Evolutionary conservation across 1,139 yeast genomes (phyloP), one percentile per base, ranked within the genome.

Genomic region (Suhomyces atakaporum): DNA sequence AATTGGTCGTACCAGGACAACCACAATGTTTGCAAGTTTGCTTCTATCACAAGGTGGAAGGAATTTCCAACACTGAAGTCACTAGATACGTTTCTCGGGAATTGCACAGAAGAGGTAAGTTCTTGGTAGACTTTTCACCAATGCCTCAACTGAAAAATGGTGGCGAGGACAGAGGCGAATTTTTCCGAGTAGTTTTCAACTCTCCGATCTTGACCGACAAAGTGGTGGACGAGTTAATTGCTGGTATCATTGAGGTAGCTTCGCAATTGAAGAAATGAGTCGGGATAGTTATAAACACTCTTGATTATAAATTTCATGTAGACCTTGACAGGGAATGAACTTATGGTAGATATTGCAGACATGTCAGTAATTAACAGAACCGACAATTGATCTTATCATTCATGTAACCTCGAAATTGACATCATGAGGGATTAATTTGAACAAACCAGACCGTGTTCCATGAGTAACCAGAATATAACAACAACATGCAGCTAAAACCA

Each of bases 11-110:
- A 13, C 22, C 38, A 3, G 55, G 53, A 3, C 79, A 82, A 2
- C 88, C 92, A 3, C 87, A 88, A 23, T 85, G 95, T 54, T 64
- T 86, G 38, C 96, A 87, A 60, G 90, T 86, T 2, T 87, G 96
- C 49, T 87, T 87, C 63, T 85, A 81, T 59, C 85, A 78, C 59
- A 70, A 75, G 25, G 82, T 85, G 1, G 62, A 63, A 1, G 43
- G 53, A 3, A 53, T 60, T 26, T 45, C 51, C 3, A 79, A 75
- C 56, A 81, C 92, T 1, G 60, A 56, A 12, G 62, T 69, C n/a
- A 86, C 95, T 1, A 65, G 92, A 33, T 62, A 50, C 46, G 81
- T 87, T 37, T 85, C 86, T 3, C 56, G 75, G n/a, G 70, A 69
- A 43, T 66, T 87, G 41, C 89, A 84, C 49, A 58, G 65, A 27